Conservation (phyloP, 164 flowering plant genomes). For the Paratinospora sagittata region DNA sequence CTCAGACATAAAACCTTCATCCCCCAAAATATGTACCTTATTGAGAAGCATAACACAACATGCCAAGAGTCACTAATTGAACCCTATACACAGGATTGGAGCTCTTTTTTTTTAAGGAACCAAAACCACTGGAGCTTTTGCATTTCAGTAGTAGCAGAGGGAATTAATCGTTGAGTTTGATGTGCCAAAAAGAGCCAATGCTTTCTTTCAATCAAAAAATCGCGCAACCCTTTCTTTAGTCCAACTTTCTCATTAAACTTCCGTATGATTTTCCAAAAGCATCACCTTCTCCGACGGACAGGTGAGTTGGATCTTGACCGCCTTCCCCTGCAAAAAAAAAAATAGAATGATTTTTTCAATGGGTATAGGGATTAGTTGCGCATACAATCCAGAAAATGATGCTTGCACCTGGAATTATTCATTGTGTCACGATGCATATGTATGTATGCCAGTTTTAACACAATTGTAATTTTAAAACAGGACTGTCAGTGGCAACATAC, state of each 20-base stretch:
- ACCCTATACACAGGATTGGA: neutral
- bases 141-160: neutral
- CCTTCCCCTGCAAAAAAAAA: conserved; percentile 59
- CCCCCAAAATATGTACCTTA: neutral
- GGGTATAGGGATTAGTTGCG: neutral
- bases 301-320: conserved; percentile 79
- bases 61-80: neutral
- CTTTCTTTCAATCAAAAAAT: neutral
- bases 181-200: neutral
- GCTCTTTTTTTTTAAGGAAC: too few relatives aligned
- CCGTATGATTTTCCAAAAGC: neutral
- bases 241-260: neutral
- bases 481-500: conserved; percentile 37
- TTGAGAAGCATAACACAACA: neutral
- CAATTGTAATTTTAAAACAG: conserved; percentile 16
- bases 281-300: conserved; percentile 41
- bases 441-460: conserved; percentile 25
- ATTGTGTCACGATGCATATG: conserved; percentile 22
- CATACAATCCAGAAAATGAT: neutral
- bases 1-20: neutral
- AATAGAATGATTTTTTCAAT: conserved; percentile 10
- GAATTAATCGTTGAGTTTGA: too few relatives aligned
- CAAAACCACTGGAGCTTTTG: neutral
- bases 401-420: conserved; percentile 38
- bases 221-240: neutral